Conservation (phyloP, 2,329 filamentous ascomycete species). For the Pyricularia sp. region DNA sequence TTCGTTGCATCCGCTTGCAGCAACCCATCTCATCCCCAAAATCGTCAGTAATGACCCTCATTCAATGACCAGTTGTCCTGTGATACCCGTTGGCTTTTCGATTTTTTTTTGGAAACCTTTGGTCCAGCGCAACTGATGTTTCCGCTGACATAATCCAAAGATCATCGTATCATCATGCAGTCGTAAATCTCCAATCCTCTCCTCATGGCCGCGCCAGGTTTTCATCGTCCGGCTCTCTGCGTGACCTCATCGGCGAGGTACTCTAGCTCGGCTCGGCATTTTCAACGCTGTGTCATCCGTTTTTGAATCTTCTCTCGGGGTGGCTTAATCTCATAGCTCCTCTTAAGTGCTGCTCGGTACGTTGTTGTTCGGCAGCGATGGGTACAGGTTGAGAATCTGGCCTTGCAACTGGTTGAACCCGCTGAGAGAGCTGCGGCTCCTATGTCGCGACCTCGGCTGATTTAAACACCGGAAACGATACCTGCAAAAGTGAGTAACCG, state of each 20-base stretch:
- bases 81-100: neutral
- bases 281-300: neutral
- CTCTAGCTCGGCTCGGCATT: neutral
- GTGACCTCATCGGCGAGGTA: neutral
- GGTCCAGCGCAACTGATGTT: neutral
- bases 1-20: neutral
- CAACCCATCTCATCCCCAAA: neutral
- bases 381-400: conserved; percentile 16
- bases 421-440: conserved; percentile 17
- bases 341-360: conserved; percentile 5
- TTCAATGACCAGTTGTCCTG: neutral
- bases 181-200: neutral
- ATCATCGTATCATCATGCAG: neutral
- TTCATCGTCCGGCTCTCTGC: neutral
- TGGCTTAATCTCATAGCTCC: neutral
- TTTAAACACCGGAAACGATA: conserved; percentile 16
- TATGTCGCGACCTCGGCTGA: conserved; percentile 15
- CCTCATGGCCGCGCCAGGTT: neutral
- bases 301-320: neutral
- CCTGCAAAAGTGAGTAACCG: conserved; percentile 6
- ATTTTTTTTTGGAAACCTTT: neutral
- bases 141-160: neutral
- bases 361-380: conserved; percentile 5
- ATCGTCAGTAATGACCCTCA: neutral
- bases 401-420: conserved; percentile 14